Percentiles rank a stretch among this genome's conserved stretches.
Evolutionary conservation across 78 protist genomes (phyloP).

Genomic region (Corallochytrium limacisporum): DNA sequence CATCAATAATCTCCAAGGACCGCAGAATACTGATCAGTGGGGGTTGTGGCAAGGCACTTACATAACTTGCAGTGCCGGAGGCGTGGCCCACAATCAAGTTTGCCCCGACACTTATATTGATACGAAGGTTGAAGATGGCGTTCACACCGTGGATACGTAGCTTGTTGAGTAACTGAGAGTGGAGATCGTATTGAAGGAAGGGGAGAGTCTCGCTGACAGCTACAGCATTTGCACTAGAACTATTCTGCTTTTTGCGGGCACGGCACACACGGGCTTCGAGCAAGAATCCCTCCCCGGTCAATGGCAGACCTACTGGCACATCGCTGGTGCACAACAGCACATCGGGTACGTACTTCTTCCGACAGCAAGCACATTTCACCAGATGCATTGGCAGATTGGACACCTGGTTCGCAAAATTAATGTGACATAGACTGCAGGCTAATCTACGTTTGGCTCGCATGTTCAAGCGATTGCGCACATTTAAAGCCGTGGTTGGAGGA

Average conservation of each 20-base stretch:
- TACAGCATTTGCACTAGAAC: conserved; percentile 44
- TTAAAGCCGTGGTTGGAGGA: too few relatives aligned
- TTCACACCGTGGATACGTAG: conserved; percentile 52
- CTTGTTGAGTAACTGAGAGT: conserved; percentile 59
- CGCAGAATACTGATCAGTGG: conserved; percentile 32
- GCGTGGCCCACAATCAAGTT: conserved; percentile 44
- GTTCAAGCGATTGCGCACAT: too few relatives aligned
- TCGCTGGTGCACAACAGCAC: conserved; percentile 44
- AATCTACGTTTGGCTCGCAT: too few relatives aligned
- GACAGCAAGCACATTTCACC: background rate
- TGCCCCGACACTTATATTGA: conserved; percentile 42
- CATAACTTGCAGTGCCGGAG: conserved; percentile 47
- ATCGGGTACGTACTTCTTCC: conserved; percentile 51
- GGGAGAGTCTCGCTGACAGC: conserved; percentile 51
- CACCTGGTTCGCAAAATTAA: too few relatives aligned
- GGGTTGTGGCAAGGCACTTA: conserved; percentile 44
- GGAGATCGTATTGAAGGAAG: conserved; percentile 68
- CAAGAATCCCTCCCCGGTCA: conserved; percentile 13
- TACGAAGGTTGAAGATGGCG: conserved; percentile 48
- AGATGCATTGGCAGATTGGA: too few relatives aligned
- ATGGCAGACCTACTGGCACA: conserved; percentile 1
- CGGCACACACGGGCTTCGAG: conserved; percentile 40
- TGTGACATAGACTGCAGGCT: too few relatives aligned
- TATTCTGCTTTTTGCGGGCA: conserved; percentile 1
- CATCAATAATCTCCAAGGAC: conserved; percentile 15